These are phyloP conservation scores for Amanita phalloides DNA, from an alignment of 768 basidiomycete species.

Conservation along the genomic window DNA sequence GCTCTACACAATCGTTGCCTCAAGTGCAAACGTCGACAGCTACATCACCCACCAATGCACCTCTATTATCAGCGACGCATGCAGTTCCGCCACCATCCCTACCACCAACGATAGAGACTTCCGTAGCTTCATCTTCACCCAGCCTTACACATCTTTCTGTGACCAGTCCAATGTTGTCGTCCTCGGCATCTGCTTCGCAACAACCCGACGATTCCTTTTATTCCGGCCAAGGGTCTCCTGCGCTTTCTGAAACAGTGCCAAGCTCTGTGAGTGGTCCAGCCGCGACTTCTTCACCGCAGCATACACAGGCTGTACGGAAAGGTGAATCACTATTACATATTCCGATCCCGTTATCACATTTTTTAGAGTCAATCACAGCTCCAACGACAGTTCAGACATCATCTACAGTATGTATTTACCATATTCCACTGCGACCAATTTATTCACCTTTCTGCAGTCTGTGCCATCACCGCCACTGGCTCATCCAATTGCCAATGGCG, in stretches of 20 bases:
- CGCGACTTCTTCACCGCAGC: slow-evolving; percentile 53
- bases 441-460: slow-evolving; percentile 19
- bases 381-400: slow-evolving; percentile 31
- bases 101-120: slow-evolving; percentile 30
- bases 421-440: background rate
- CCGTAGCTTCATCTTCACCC: slow-evolving; percentile 53
- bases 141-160: slow-evolving; percentile 80
- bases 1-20: slow-evolving; percentile 8
- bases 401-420: slow-evolving; percentile 22
- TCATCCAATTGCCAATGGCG: slow-evolving; percentile 18
- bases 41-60: background rate
- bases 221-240: slow-evolving; percentile 63
- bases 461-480: slow-evolving; percentile 26
- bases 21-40: slow-evolving; percentile 1
- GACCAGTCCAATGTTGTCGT: slow-evolving; percentile 75
- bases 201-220: slow-evolving; percentile 61
- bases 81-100: slow-evolving; percentile 27
- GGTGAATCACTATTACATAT: slow-evolving; percentile 25
- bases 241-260: slow-evolving; percentile 54
- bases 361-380: slow-evolving; percentile 32
- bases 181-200: slow-evolving; percentile 56
- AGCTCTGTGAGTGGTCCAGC: slow-evolving; percentile 32
- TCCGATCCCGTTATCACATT: background rate
- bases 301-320: slow-evolving; percentile 27
- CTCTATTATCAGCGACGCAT: slow-evolving; percentile 13